Evolutionary conservation across 768 basidiomycete genomes (phyloP).

Genomic region (Boletellus ananas): DNA sequence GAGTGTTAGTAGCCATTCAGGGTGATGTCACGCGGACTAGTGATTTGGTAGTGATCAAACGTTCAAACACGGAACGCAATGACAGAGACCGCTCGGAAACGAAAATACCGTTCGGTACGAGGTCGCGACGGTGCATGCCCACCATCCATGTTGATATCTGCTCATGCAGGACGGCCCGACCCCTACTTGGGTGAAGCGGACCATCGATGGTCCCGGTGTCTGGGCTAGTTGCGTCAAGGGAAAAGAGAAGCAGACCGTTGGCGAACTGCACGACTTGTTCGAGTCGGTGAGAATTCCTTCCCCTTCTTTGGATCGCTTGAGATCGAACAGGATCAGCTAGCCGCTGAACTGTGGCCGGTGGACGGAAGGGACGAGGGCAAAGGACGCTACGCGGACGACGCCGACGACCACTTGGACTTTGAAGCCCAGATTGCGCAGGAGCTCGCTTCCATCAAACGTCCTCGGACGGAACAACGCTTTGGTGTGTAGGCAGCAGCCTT

Average conservation of each 20-base stretch:
- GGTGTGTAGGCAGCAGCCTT: constrained; percentile 37
- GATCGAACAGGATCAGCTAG: constrained; percentile 47
- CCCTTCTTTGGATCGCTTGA: constrained; percentile 1
- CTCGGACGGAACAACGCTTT: constrained; percentile 60
- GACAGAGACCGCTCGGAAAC: constrained; percentile 34
- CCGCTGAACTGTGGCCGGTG: constrained; percentile 66
- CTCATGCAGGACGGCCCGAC: constrained; percentile 53
- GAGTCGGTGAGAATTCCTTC: constrained; percentile 53
- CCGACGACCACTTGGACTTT: constrained; percentile 46
- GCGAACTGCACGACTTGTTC: constrained; percentile 76
- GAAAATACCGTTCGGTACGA: constrained; percentile 51
- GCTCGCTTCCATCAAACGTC: constrained; percentile 64
- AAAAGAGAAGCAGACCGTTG: constrained; percentile 73
- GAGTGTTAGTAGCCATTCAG: neutral
- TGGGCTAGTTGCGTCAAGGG: constrained; percentile 88
- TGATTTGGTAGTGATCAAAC: neutral
- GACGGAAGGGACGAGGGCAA: constrained; percentile 25
- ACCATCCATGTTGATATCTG: constrained; percentile 1
- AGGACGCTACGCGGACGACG: constrained; percentile 31
- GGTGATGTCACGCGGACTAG: no score
- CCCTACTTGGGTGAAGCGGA: constrained; percentile 59
- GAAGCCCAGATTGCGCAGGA: constrained; percentile 73
- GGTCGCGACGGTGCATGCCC: neutral
- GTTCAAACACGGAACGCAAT: neutral
- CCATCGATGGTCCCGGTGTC: constrained; percentile 76